Evolutionary conservation across 306 rosid species (phyloP), one percentile per base, ranked within the genome.

Genomic region (Acacia acuminata): DNA sequence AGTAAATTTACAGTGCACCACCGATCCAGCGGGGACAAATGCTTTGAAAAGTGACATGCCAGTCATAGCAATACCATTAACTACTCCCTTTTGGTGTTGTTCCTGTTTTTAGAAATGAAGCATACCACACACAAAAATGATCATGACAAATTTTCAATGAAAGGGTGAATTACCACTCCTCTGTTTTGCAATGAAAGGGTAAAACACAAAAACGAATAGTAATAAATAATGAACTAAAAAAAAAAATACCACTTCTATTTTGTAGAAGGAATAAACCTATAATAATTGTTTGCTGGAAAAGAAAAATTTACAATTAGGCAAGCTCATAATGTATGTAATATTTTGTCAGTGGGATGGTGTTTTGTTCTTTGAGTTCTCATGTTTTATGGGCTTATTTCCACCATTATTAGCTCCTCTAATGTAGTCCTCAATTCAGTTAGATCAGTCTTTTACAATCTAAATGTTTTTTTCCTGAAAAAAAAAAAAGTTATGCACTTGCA

Each of bases 41-140:
- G 99, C 90, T 90, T 93, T 96, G 86, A 90, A 96, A 34, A 93
- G 60, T 66, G 99, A 93, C 96, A 90, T 88, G n/a, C 67, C 88
- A 17, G 99, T 89, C 98, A 93, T 90, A 40, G 98, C 44, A 78
- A 93, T 77, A 77, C 99, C 99, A 89, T 96, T 96, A 30, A 97
- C 97, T 34, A 92, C 93, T 15, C 99, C 99, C 75, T 98, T 90
- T 83, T 96, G 97, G 55, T 83, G 79, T 88, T 93, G 98, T 63
- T 87, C 92, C 99, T 91, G 77, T 22, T 42, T 71, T 43, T 2
- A 36, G 58, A 84, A 71, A 75, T 9, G 20, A 88, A 72, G 53
- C 55, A 68, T 65, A 73, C 20, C 82, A 56, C 20, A 15, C 56
- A 73, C 44, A 20, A 36, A 45, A 30, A 30, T 30, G 32, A 30